Evolutionary conservation across 257 asterid genomes (phyloP), one percentile per base, ranked within the genome.

Genomic region (Ehretia macrophylla): DNA sequence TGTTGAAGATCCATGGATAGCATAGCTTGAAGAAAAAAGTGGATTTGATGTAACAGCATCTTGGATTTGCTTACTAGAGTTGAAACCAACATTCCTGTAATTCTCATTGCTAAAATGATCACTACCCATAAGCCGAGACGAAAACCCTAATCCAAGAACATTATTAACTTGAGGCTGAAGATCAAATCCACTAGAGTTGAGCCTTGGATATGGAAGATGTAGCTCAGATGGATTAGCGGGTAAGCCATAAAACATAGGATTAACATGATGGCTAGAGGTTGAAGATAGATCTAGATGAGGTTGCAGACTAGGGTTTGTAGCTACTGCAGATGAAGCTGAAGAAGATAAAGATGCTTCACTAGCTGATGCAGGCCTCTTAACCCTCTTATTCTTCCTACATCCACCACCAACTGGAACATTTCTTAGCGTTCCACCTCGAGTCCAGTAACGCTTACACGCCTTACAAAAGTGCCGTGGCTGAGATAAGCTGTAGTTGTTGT

Each of bases 331-430:
- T 13, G 51, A 57, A 58, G 72, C 27, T 10, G 78, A 27, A 12
- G 76, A 53, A 8, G 65, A 23, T 14, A 71, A 35, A 32, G 62
- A 6, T 5, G 64, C 61, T 8, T 71, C 68, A 27, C 3, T 32
- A 17, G 60, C 8, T 8, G 64, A 55, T 21, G 51, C 17, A 3
- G 67, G 70, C 49, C 75, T 57, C 27, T 69, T 72, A 12, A 79
- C 51, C 64, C 80, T 70, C 51, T 73, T 79, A 56, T 76, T 79
- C 57, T 79, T 72, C 65, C 80, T 56, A 56, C 75, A 79, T 8
- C 85, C 82, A 38, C 79, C 85, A 1, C 85, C 85, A 22, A 79
- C 85, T 1, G 85, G 85, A 51, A 79, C 85, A 51, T 72, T 79
- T 22, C 82, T 64, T 11, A 79, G 60, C 8, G 85, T 76, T 11